phyloP scores from a whole-genome alignment of 2,329 filamentous ascomycete genomes.

The Didymella exigua region DNA sequence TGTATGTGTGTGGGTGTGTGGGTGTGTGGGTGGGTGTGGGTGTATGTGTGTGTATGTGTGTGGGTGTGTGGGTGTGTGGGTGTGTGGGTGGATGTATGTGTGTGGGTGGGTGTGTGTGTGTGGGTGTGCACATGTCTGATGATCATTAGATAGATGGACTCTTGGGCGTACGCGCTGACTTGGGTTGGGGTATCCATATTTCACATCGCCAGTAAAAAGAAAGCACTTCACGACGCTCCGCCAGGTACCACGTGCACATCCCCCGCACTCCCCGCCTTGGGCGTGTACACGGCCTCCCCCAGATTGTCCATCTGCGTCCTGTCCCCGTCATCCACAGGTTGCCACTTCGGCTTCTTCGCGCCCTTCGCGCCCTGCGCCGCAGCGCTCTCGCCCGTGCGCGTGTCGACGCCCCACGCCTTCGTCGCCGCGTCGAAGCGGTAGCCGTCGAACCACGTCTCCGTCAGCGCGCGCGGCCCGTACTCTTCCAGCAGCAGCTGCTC shows the following conservation, averaged over 20 bases:
- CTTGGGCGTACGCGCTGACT: neutral
- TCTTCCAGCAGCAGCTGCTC: slow-evolving; percentile 60
- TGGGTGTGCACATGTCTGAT: neutral
- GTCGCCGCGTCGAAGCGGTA: slow-evolving; percentile 48
- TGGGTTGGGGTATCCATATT: neutral
- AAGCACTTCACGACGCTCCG: neutral
- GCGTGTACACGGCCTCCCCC: neutral
- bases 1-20: too few relatives aligned
- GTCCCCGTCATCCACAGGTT: neutral
- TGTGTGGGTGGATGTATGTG: too few relatives aligned
- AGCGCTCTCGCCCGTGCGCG: neutral
- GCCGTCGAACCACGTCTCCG: slow-evolving; percentile 53
- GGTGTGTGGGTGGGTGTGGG: too few relatives aligned
- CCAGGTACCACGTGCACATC: slow-evolving; percentile 6
- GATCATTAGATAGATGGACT: neutral
- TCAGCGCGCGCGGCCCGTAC: slow-evolving; percentile 59
- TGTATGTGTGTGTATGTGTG: too few relatives aligned
- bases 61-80: too few relatives aligned
- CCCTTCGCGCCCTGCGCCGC: neutral
- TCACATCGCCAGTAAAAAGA: neutral
- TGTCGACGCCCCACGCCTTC: slow-evolving; percentile 30
- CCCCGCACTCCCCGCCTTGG: neutral
- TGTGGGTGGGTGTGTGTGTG: too few relatives aligned
- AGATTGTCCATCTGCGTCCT: neutral
- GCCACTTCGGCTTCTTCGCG: neutral